Conservation (phyloP, 805 yeast genomes). For the Ogataea glucozyma region DNA sequence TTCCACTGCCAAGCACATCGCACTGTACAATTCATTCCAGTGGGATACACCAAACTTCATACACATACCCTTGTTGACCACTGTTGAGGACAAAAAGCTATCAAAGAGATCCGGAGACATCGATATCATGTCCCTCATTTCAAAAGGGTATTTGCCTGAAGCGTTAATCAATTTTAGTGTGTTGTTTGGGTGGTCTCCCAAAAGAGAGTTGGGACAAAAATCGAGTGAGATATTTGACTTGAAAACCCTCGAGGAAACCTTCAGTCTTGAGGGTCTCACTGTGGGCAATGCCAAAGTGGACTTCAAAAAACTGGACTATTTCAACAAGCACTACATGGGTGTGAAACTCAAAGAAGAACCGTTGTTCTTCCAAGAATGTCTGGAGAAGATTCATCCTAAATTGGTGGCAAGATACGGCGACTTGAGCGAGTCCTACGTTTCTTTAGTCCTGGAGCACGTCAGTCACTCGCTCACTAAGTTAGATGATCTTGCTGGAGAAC, state of each 20-base stretch:
- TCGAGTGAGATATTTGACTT: slow-evolving; percentile 53
- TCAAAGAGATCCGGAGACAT: slow-evolving; percentile 85
- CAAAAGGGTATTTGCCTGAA: slow-evolving; percentile 76
- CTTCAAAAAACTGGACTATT: slow-evolving; percentile 67
- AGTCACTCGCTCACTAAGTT: slow-evolving; percentile 53
- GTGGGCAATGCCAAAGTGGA: slow-evolving; percentile 94
- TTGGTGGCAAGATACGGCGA: slow-evolving; percentile 19
- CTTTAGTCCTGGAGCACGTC: slow-evolving; percentile 42
- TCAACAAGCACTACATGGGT: slow-evolving; percentile 71
- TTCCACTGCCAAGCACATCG: slow-evolving; percentile 92
- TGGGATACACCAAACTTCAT: slow-evolving; percentile 81
- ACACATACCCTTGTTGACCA: slow-evolving; percentile 89
- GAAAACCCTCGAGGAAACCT: slow-evolving; percentile 52
- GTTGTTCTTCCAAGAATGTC: slow-evolving; percentile 37
- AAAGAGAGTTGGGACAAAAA: slow-evolving; percentile 50
- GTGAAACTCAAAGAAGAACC: slow-evolving; percentile 42
- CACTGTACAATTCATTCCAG: slow-evolving; percentile 80
- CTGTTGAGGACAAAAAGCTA: slow-evolving; percentile 69
- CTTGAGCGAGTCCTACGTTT: slow-evolving; percentile 36
- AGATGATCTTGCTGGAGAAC: slow-evolving; percentile 47
- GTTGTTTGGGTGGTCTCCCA: slow-evolving; percentile 93
- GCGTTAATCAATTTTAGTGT: slow-evolving; percentile 87
- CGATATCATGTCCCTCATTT: slow-evolving; percentile 60
- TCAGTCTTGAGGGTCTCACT: slow-evolving; percentile 73
- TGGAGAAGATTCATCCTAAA: slow-evolving; percentile 33